Base-by-base conservation (phyloP, 345 rosid genomes). In the Ailanthus altissimus region DNA sequence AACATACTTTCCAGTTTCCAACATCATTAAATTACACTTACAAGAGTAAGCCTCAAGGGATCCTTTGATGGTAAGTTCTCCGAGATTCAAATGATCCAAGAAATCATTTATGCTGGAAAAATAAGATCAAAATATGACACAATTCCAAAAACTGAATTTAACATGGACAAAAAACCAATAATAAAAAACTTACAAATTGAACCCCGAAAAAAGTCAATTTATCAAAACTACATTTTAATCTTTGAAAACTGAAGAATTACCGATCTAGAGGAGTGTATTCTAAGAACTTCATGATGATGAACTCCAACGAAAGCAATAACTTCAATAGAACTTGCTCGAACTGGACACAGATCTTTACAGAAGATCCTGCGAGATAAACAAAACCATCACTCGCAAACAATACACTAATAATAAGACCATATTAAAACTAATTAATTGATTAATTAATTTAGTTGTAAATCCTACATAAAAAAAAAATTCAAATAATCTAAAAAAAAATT, bases 31-130 rank as follows among this genome's bases (percentile, higher is more conserved):
- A 32, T 47, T 6, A 28, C 75, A 60, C 97, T 78, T 89, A 94
- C 98, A 94, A 40, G 98, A 92, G 77, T 94, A 91, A 32, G 94
- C 94, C 85, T 94, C 98, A 14, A 94, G 86, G 69, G 86, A 89
- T 74, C 97, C 92, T 86, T 90, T 89, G 84, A 94, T 85, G 43
- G 90, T 88, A 21, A 93, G 86, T 80, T 92, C 98, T 5, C 97
- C 97, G 20, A 92, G 86, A 83, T 91, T 94, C 68, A 94, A 81
- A 84, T 84, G 77, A 65, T 83, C 88, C 81, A 90, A 75, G 76
- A 92, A 94, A 50, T 84, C 86, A 89, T 90, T 90, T 81, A 94
- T 80, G 2, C 98, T 94, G 90, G 11, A 78, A 71, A 72, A 53
- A 43, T 38, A 61, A 59, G 67, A 38, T 42, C 20, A 38, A 2